These are phyloP conservation scores for Aspergillus saccharolyticus DNA, from an alignment of 495 filamentous ascomycete genomes.

Conservation along the genomic window DNA sequence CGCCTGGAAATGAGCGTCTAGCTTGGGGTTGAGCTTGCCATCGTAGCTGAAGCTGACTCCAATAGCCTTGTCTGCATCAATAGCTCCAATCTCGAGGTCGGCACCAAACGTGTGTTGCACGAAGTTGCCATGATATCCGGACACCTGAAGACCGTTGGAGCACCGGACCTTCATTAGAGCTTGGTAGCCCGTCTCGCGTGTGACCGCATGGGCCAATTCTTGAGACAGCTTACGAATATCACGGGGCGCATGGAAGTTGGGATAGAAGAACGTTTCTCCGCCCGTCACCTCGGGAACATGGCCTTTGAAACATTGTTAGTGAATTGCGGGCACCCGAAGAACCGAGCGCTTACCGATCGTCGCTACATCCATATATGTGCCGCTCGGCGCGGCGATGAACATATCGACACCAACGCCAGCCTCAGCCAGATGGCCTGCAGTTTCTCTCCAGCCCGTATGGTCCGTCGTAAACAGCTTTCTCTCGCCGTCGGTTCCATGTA, in stretches of 20 bases:
- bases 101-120: slow-evolving; percentile 90
- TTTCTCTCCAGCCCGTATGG: slow-evolving; percentile 75
- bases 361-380: slow-evolving; percentile 89
- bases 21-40: slow-evolving; percentile 90
- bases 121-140: slow-evolving; percentile 92
- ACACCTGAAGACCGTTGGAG: slow-evolving; percentile 92
- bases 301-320: slow-evolving; percentile 19
- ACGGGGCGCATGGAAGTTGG: slow-evolving; percentile 84
- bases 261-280: slow-evolving; percentile 92
- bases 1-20: slow-evolving; percentile 97
- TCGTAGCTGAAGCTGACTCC: slow-evolving; percentile 93
- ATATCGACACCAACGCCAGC: slow-evolving; percentile 86
- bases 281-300: slow-evolving; percentile 58
- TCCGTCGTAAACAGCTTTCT: slow-evolving; percentile 90
- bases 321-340: not conserved
- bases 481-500: slow-evolving; percentile 82
- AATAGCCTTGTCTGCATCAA: slow-evolving; percentile 91
- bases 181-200: slow-evolving; percentile 90
- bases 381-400: slow-evolving; percentile 85
- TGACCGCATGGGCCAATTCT: slow-evolving; percentile 85
- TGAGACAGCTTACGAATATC: slow-evolving; percentile 78
- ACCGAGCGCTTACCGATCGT: slow-evolving; percentile 67
- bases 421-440: slow-evolving; percentile 82
- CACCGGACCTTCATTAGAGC: slow-evolving; percentile 98
- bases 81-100: slow-evolving; percentile 88